Percentiles rank a stretch among this genome's conserved stretches.
phyloP scores from a whole-genome alignment of 2,329 filamentous ascomycete species.

The Sclerotinia trifoliorum region DNA sequence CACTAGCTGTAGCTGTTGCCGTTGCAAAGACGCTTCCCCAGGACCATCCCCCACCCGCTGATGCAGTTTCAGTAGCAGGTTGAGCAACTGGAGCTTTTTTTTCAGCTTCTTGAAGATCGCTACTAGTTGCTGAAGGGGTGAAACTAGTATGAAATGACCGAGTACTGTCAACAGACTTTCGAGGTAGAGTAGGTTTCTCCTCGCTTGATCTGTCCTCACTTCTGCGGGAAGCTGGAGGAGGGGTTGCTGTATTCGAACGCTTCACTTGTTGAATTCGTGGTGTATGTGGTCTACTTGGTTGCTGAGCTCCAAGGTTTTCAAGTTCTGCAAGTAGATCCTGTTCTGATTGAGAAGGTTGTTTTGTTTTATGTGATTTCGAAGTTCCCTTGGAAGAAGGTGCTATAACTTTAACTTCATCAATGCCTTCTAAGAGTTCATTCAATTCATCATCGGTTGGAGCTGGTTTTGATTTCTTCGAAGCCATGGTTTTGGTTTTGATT shows the following conservation, averaged over 20 bases:
- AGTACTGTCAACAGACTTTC: constrained; percentile 77
- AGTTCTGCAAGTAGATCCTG: constrained; percentile 86
- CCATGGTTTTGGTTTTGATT: constrained; percentile 45
- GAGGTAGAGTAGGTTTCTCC: constrained; percentile 54
- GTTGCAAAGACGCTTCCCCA: constrained; percentile 86
- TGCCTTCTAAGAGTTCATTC: constrained; percentile 63
- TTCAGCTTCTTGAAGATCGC: constrained; percentile 56
- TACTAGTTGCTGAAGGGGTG: constrained; percentile 65
- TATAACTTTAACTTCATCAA: constrained; percentile 52
- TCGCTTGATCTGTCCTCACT: constrained; percentile 49
- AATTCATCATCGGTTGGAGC: constrained; percentile 59
- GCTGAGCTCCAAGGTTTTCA: constrained; percentile 67
- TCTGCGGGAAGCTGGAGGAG: constrained; percentile 51
- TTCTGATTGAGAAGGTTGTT: constrained; percentile 44
- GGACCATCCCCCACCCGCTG: constrained; percentile 66
- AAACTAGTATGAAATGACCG: constrained; percentile 69
- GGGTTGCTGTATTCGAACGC: constrained; percentile 48
- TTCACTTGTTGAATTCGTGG: constrained; percentile 64
- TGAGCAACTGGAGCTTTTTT: constrained; percentile 52
- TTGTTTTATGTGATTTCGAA: constrained; percentile 39
- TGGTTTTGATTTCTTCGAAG: constrained; percentile 57
- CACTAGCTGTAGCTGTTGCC: constrained; percentile 55
- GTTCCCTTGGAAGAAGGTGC: constrained; percentile 46
- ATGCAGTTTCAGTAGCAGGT: constrained; percentile 36
- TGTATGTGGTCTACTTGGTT: constrained; percentile 76